Evolutionary conservation across 441 rosid genomes (phyloP).

Genomic region (Aleurites moluccanus): DNA sequence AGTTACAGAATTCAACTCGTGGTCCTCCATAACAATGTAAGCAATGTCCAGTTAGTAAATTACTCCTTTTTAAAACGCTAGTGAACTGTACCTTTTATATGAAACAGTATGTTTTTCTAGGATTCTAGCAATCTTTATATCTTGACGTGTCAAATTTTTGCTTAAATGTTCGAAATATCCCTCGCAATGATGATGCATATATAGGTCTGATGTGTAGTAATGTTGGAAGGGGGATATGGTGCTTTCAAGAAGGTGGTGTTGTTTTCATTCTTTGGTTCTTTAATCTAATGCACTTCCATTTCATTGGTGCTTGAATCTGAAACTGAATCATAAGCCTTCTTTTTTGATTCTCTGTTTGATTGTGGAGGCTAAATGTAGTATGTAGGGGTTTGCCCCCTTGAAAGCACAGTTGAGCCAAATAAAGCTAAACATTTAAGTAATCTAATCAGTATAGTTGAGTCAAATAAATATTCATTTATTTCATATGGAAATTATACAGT

Average conservation of each 20-base stretch:
- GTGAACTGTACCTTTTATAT: slow-evolving; percentile 5
- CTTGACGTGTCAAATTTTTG: slow-evolving; percentile 3
- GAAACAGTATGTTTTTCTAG: background rate
- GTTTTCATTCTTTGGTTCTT: background rate
- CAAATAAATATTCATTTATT: no score
- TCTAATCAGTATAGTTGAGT: no score
- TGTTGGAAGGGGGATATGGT: background rate
- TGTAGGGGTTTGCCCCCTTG: no score
- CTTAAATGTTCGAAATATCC: background rate
- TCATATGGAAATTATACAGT: no score
- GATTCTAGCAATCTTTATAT: background rate
- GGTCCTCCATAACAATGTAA: slow-evolving; percentile 21
- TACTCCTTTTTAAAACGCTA: slow-evolving; percentile 22
- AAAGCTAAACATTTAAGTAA: no score
- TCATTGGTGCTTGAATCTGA: background rate
- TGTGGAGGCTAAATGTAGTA: no score
- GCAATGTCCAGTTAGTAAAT: background rate
- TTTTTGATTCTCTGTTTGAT: no score
- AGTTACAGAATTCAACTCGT: slow-evolving; percentile 34
- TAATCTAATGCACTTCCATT: background rate
- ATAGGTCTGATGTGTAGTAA: background rate
- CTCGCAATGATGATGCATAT: background rate
- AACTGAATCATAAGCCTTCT: no score
- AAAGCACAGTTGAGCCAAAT: no score
- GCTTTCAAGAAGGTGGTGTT: background rate